A percentile compares a stretch with the other conserved stretches of the same genome.
Evolutionary conservation across 345 rosid genomes (phyloP).

Genomic region (Odontarrhena argentea): DNA sequence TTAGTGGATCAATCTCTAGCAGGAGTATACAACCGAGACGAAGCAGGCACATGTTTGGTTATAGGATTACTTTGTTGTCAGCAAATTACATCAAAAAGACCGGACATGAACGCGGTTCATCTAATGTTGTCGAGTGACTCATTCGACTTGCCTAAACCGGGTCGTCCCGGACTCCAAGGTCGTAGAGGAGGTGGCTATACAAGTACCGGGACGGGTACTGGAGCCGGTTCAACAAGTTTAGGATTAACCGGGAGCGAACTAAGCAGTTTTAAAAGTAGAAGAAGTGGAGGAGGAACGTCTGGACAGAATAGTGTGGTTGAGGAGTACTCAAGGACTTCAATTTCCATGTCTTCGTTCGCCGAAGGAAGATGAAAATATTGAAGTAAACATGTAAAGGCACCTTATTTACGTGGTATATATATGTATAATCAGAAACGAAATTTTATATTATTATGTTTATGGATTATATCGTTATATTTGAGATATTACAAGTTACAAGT

Average conservation of each 20-base stretch:
- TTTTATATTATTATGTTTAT: conserved; percentile 3
- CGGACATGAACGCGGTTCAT: conserved; percentile 75
- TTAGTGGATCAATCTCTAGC: conserved; percentile 65
- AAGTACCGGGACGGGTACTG: conserved; percentile 44
- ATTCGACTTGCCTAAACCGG: conserved; percentile 72
- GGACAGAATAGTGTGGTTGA: conserved; percentile 57
- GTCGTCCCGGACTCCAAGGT: conserved; percentile 78
- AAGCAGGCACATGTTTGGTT: conserved; percentile 76
- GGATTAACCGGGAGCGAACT: conserved; percentile 43
- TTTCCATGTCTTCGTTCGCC: conserved; percentile 72
- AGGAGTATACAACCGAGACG: conserved; percentile 60
- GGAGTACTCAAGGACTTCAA: conserved; percentile 81
- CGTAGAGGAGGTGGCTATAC: conserved; percentile 57
- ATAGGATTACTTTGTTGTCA: conserved; percentile 88
- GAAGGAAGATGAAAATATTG: conserved; percentile 66
- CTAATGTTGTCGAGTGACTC: conserved; percentile 92
- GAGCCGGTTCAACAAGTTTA: conserved; percentile 37
- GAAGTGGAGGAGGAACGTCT: conserved; percentile 39
- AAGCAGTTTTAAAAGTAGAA: conserved; percentile 33
- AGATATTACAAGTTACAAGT: conserved; percentile 1
- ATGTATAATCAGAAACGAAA: not conserved
- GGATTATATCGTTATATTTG: not conserved
- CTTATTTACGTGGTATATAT: conserved; percentile 2
- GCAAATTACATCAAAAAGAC: conserved; percentile 58
- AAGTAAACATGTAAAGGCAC: conserved; percentile 10